Conservation (phyloP, 768 basidiomycete species). For the Phallus indusiatus region DNA sequence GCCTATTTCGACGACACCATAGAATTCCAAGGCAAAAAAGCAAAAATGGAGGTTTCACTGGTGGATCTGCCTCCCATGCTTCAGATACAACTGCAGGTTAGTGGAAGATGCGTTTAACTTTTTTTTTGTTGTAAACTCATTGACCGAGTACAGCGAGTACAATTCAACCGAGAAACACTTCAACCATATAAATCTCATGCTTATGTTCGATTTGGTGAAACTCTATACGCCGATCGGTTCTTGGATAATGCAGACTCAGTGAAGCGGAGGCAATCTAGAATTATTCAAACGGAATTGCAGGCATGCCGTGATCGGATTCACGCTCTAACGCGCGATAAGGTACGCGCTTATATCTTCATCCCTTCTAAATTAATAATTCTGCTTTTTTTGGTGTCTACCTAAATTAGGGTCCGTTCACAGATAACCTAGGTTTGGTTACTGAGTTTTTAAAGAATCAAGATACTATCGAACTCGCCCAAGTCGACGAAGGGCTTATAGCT, state of each 20-base stretch:
- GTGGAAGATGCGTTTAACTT: constrained; percentile 11
- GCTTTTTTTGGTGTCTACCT: no score
- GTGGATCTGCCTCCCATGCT: constrained; percentile 83
- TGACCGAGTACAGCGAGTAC: constrained; percentile 54
- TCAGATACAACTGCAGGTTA: constrained; percentile 92
- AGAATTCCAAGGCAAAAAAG: constrained; percentile 80
- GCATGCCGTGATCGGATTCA: constrained; percentile 58
- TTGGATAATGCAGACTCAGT: constrained; percentile 61
- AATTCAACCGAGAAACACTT: constrained; percentile 87
- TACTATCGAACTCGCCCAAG: constrained; percentile 32
- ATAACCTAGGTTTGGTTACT: constrained; percentile 45
- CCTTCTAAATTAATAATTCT: background rate
- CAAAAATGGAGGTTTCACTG: constrained; percentile 77
- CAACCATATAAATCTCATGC: constrained; percentile 95
- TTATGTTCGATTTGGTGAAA: constrained; percentile 84
- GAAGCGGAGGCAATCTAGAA: constrained; percentile 64
- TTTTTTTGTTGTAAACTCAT: background rate
- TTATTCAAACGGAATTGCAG: constrained; percentile 57
- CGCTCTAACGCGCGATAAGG: constrained; percentile 63
- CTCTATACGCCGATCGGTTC: constrained; percentile 87
- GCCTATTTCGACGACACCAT: constrained; percentile 85
- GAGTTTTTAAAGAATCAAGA: constrained; percentile 50
- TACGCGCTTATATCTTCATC: constrained; percentile 22
- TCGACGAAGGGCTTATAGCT: constrained; percentile 49
- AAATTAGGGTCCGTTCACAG: constrained; percentile 56